Conservation (phyloP, 2,329 filamentous ascomycete species). For the Gyromitra esculenta region DNA sequence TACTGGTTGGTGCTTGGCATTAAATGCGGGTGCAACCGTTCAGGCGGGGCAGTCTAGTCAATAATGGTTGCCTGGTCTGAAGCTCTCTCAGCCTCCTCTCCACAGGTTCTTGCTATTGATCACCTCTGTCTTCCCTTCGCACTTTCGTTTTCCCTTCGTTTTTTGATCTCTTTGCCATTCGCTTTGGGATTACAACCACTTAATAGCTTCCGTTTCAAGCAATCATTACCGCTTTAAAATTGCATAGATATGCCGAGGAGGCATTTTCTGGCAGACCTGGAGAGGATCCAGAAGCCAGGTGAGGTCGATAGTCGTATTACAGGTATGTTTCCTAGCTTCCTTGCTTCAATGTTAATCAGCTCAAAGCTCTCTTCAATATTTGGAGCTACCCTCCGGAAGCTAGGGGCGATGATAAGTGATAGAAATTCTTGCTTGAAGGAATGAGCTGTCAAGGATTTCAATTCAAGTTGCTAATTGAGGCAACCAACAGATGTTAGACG, state of each 20-base stretch:
- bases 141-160: constrained; percentile 25
- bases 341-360: not conserved
- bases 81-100: constrained; percentile 41
- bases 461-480: constrained; percentile 15
- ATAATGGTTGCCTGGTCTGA: constrained; percentile 35
- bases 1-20: constrained; percentile 25
- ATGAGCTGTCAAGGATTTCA: not conserved
- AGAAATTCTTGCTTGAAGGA: not conserved
- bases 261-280: constrained; percentile 56
- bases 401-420: not conserved
- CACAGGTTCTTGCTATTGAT: constrained; percentile 15
- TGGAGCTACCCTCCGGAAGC: constrained; percentile 2
- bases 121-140: constrained; percentile 28
- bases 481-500: constrained; percentile 63
- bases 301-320: constrained; percentile 41
- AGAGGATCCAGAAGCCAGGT: constrained; percentile 48
- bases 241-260: constrained; percentile 54
- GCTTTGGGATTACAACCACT: constrained; percentile 12
- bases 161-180: constrained; percentile 4
- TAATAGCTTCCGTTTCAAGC: not conserved
- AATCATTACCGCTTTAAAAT: constrained; percentile 22
- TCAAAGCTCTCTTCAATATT: constrained; percentile 12
- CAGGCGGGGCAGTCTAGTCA: constrained; percentile 27
- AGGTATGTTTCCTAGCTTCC: constrained; percentile 28
- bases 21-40: constrained; percentile 10